Base-by-base conservation (phyloP, 2,329 filamentous ascomycete species). In the Massarina eburnea region DNA sequence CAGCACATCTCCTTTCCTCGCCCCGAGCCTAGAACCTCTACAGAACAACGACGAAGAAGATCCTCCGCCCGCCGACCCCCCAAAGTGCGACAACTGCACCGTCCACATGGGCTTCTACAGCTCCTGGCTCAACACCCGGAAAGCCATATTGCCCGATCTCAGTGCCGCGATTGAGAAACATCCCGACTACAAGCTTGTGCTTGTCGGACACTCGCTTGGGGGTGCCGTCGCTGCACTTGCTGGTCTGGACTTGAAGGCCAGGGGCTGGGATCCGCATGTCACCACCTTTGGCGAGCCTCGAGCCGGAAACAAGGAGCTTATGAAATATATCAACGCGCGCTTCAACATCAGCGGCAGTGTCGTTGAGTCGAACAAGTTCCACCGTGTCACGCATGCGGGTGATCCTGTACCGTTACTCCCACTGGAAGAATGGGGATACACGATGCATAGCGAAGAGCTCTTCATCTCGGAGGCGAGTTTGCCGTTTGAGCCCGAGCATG, bases 241-340 rank as follows among this genome's bases (percentile, higher is more conserved):
- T 1, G 89, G 82, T 1, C 76, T 96, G 22, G 94, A 99, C 63
- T 80, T 96, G 62, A 80, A 83, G 47, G 80, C 84, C 0, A 76
- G 86, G n/a, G 89, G 87, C 15, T 94, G 86, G 84, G 71, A 85
- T 8, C 83, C 91, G 2, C 71, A 78, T 12, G 83, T 95, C 32
- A 97, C 92, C 4, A 97, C 94, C 0, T 99, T 96, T 70, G 94
- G 94, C 8, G 90, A 97, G 71, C 94, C 94, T 17, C 74, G 79
- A 33, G 61, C 84, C 2, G 82, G 82, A 2, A 85, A 85, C 55
- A 59, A 67, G 34, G 73, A 67, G 3, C 69, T 85, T 33, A 76
- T 71, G 12, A 56, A 67, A 4, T 85, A 81, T 57, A 69, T 84
- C n/a, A 75, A 84, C 51, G 54, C 65, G 4, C 68, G 73, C 3